These are phyloP conservation scores for Pythium guiyangense DNA, from an alignment of 352 stramenopile genomes.

Conservation along the genomic window DNA sequence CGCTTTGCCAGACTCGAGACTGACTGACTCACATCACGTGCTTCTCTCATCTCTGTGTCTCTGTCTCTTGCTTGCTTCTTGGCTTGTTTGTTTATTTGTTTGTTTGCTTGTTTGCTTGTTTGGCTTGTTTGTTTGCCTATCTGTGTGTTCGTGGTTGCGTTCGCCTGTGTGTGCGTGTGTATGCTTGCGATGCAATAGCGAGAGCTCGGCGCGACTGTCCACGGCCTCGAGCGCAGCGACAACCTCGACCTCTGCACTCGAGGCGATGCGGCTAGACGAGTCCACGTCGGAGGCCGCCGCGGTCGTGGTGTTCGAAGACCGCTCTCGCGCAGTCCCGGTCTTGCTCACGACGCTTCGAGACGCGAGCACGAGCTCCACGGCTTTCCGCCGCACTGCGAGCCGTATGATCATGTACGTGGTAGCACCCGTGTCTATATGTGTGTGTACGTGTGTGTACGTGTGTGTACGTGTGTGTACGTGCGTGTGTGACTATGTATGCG, in stretches of 20 bases:
- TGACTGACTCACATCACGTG: too few relatives aligned
- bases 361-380: conserved; percentile 16
- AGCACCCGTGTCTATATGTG: too few relatives aligned
- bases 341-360: conserved; percentile 49
- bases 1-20: too few relatives aligned
- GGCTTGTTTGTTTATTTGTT: too few relatives aligned
- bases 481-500: too few relatives aligned
- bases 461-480: neutral
- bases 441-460: neutral
- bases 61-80: too few relatives aligned
- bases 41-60: too few relatives aligned
- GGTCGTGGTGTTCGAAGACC: conserved; percentile 38
- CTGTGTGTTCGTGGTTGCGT: too few relatives aligned
- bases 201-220: conserved; percentile 17
- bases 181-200: conserved; percentile 12
- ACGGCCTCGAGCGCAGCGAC: too few relatives aligned
- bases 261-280: conserved; percentile 2
- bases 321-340: conserved; percentile 33
- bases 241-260: neutral
- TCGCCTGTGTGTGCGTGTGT: too few relatives aligned
- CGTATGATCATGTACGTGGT: conserved; percentile 45
- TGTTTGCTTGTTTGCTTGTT: neutral
- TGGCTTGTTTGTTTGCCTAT: too few relatives aligned
- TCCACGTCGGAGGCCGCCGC: neutral
- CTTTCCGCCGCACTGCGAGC: conserved; percentile 33